Percentiles rank a stretch among this genome's conserved stretches.
These are phyloP conservation scores for Neofusicoccum cordaticola DNA, from an alignment of 2,329 filamentous ascomycete species.

Conservation along the genomic window DNA sequence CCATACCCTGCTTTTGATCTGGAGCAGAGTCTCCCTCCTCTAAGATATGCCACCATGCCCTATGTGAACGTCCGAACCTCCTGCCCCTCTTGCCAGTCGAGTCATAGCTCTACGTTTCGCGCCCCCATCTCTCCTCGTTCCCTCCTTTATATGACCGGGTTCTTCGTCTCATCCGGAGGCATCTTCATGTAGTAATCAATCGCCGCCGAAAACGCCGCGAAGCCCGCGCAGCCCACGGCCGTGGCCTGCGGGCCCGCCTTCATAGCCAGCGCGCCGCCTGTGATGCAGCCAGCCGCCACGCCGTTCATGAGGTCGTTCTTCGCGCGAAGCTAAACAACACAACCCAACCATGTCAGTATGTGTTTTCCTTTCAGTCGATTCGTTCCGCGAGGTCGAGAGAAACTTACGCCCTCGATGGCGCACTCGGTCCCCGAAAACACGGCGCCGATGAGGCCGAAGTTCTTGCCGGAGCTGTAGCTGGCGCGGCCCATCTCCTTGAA, in stretches of 20 bases:
- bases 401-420: constrained; percentile 73
- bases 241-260: constrained; percentile 88
- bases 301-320: constrained; percentile 94
- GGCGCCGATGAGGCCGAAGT: constrained; percentile 88
- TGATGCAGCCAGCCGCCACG: constrained; percentile 82
- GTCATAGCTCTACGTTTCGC: no score
- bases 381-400: neutral
- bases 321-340: constrained; percentile 57
- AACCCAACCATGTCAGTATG: neutral
- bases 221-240: constrained; percentile 82
- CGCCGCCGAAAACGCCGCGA: constrained; percentile 86
- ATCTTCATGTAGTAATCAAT: constrained; percentile 83
- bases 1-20: neutral
- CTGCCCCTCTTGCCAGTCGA: neutral
- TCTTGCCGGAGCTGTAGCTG: constrained; percentile 81
- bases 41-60: neutral
- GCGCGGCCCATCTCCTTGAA: constrained; percentile 93
- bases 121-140: no score
- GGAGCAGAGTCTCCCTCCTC: neutral
- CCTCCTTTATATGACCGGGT: constrained; percentile 33
- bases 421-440: constrained; percentile 93
- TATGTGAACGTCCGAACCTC: neutral
- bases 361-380: no score
- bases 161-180: constrained; percentile 41
- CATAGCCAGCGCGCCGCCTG: constrained; percentile 81